Evolutionary conservation across 2,329 filamentous ascomycete species (phyloP), one percentile per base, ranked within the genome.

Genomic region (Alternaria tenuissima): DNA sequence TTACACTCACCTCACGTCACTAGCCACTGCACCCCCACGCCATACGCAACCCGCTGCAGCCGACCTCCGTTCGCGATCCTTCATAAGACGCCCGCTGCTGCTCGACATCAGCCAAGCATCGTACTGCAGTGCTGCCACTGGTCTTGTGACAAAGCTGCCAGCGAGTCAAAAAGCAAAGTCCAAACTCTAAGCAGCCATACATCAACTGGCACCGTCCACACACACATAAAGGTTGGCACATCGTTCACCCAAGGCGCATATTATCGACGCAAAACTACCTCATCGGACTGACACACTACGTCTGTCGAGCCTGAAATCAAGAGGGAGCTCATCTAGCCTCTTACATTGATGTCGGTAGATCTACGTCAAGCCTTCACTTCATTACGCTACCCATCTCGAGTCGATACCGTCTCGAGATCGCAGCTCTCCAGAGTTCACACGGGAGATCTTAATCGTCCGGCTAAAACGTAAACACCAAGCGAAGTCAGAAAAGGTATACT

Each of bases 261-360:
- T 59, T 65, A 57, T 61, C 62, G 57, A 69, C 55, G 53, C 62
- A 53, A 61, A 47, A 65, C 60, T 57, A 64, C 68, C 63, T 68
- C 66, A 61, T 67, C 62, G 56, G 55, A 64, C 59, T 61, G 57
- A 32, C 64, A 56, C 59, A 20, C 63, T 59, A 42, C 42, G 49
- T 53, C 18, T 52, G 42, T 61, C 44, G 32, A 67, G 52, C 55
- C 63, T 48, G 62, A 63, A 62, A 61, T 66, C 52, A 65, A 70
- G 71, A 70, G 73, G 70, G 70, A 67, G 66, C 70, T 70, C 61
- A 63, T 64, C 57, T 54, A 74, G 62, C 66, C 65, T 65, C 67
- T 60, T 66, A 66, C 63, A 77, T 85, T 85, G 84, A 86, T 86
- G 84, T 86, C 84, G 84, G 84, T 85, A 85, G 83, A 85, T 79